These are phyloP conservation scores for Penicillium canariense DNA, from an alignment of 495 filamentous ascomycete species.

Conservation along the genomic window DNA sequence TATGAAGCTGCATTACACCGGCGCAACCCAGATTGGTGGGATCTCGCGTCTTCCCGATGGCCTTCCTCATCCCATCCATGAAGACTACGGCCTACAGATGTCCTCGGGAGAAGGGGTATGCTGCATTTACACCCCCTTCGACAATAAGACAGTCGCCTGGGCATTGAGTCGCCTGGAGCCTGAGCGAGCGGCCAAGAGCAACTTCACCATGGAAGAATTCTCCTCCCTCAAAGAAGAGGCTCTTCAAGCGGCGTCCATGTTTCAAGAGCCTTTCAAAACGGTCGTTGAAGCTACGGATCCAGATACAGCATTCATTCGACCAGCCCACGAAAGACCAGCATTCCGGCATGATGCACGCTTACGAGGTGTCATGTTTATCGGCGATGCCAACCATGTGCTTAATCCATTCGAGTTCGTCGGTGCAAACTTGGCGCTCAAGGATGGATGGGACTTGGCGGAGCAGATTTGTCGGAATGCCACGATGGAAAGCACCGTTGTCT, in stretches of 20 bases:
- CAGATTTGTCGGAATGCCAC: conserved; percentile 10
- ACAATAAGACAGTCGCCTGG: conserved; percentile 5
- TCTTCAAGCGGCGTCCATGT: conserved; percentile 5
- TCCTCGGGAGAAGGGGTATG: conserved; percentile 15
- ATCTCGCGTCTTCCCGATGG: conserved; percentile 1
- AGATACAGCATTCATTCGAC: conserved; percentile 7
- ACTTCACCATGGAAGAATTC: background rate
- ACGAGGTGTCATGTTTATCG: conserved; percentile 10
- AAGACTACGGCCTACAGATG: conserved; percentile 8
- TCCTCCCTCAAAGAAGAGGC: conserved; percentile 4
- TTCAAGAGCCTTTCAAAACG: conserved; percentile 13
- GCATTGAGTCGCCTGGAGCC: conserved; percentile 5
- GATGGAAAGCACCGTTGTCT: background rate
- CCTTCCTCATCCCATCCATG: conserved; percentile 5
- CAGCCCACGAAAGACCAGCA: conserved; percentile 8
- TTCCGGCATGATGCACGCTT: conserved; percentile 5
- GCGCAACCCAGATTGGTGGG: conserved; percentile 12
- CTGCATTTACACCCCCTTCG: conserved; percentile 9
- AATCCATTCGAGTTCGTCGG: conserved; percentile 9
- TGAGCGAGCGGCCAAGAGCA: conserved; percentile 1
- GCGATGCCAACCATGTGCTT: conserved; percentile 14
- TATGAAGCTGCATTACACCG: conserved; percentile 6
- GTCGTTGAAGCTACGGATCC: conserved; percentile 7
- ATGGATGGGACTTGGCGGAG: conserved; percentile 13
- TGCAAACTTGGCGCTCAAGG: conserved; percentile 9